Base-by-base conservation (phyloP, 164 flowering plant species). In the Macadamia tetraphylla region DNA sequence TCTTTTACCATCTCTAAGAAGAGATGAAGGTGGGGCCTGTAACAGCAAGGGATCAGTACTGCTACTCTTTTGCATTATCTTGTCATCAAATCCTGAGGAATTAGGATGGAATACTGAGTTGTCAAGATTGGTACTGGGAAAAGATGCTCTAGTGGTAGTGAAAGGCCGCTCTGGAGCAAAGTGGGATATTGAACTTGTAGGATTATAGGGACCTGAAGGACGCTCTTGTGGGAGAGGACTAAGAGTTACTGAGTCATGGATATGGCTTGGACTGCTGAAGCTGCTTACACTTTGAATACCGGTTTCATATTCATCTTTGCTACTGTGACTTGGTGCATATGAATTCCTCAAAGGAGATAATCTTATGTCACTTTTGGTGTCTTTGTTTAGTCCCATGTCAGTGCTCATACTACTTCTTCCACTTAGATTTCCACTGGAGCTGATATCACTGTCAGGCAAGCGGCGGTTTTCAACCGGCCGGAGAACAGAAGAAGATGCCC, bases 401-500 rank as follows among this genome's bases (percentile, higher is more conserved):
- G 84, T 71, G 80, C 97, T 91, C 70, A 81, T 67, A 71, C 96
- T 92, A 78, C 99, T 94, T 75, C 82, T 74, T 53, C 83, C 74
- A 64, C 98, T 92, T 75, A 81, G 68, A 69, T 87, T 90, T 62
- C 83, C 87, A 70, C 95, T 88, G n/a, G 97, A 92, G 75, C 92
- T 84, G 49, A 78, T 42, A 65, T 90, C 99, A 15, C 78, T 62
- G 72, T 87, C 90, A 3, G 78, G 76, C 66, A 76, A 53, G 42
- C 75, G 90, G 52, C 77, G 88, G 65, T 71, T 77, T 62, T 84
- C 93, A 53, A 92, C 67, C 1, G 99, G 99, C 51, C 95, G 87
- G 9, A 94, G 70, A 55, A 92, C 97, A 60, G 99, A 94, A 7
- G 99, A 94, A 10, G 99, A 92, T 48, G 96, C 99, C 78, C 97